phyloP scores from a whole-genome alignment of 352 stramenopile genomes.

The Globisporangium viniferum region DNA sequence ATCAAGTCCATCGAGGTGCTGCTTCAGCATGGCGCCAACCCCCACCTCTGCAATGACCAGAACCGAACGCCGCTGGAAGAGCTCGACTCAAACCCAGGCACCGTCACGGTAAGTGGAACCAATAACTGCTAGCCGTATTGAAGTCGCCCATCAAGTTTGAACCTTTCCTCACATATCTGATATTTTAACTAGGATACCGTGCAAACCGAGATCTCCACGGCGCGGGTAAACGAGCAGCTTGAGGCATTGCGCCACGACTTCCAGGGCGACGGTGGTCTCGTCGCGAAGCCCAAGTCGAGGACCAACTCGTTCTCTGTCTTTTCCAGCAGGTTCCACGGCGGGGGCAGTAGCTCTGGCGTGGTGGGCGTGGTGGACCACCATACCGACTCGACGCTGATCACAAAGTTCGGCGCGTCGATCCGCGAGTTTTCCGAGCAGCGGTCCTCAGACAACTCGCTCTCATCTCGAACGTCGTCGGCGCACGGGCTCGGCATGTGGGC shows the following conservation, averaged over 20 bases:
- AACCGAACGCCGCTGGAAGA: slow-evolving; percentile 67
- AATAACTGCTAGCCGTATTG: too few species aligned
- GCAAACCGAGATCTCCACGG: slow-evolving; percentile 12
- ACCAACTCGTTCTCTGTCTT: background rate
- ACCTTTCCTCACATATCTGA: background rate
- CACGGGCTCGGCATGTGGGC: slow-evolving; percentile 16
- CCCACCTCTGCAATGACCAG: slow-evolving; percentile 62
- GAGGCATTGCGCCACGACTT: slow-evolving; percentile 8
- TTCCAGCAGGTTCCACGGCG: background rate
- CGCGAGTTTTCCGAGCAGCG: slow-evolving; percentile 10
- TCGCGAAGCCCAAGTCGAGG: slow-evolving; percentile 3
- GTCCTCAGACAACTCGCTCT: slow-evolving; percentile 11
- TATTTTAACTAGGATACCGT: slow-evolving; percentile 11
- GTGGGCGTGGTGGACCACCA: background rate
- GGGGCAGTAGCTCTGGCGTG: background rate
- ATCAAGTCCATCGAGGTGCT: slow-evolving; percentile 56
- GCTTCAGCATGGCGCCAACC: slow-evolving; percentile 58
- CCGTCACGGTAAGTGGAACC: slow-evolving; percentile 26
- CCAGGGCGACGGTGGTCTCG: background rate
- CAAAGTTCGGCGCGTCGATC: slow-evolving; percentile 10
- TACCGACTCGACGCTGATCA: slow-evolving; percentile 12
- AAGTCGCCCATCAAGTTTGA: too few species aligned
- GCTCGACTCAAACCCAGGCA: slow-evolving; percentile 30
- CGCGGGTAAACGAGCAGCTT: slow-evolving; percentile 19
- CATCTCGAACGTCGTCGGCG: slow-evolving; percentile 11